A percentile compares a stretch with the other conserved stretches of the same genome.
Evolutionary conservation across 1,284 basidiomycete genomes (phyloP).

Genomic region (Moesziomyces globuligerus): DNA sequence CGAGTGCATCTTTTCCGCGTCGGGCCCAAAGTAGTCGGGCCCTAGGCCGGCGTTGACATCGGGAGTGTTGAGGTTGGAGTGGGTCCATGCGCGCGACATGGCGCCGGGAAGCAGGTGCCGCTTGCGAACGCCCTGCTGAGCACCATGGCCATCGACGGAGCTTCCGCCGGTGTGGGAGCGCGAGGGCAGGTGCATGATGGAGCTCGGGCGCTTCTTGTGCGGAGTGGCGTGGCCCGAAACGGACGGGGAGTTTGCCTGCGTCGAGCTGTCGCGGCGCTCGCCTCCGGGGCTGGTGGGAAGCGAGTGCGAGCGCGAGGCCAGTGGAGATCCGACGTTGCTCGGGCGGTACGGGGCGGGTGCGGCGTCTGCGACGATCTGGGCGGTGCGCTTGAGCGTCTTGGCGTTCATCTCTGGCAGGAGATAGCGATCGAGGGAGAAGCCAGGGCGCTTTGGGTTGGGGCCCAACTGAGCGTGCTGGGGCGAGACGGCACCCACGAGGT

Average conservation of each 20-base stretch:
- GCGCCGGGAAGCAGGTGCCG: conserved; percentile 25
- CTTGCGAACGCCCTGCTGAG: conserved; percentile 10
- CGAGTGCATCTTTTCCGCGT: conserved; percentile 41
- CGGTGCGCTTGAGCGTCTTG: conserved; percentile 64
- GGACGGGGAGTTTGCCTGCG: conserved; percentile 37
- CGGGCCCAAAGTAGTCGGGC: conserved; percentile 58
- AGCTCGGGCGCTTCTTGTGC: conserved; percentile 37
- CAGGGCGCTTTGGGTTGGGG: conserved; percentile 76
- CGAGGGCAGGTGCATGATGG: conserved; percentile 47
- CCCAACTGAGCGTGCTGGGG: conserved; percentile 70
- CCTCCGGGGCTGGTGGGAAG: conserved; percentile 32
- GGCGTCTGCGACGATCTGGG: conserved; percentile 64
- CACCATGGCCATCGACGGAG: conserved; percentile 20
- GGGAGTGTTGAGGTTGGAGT: conserved; percentile 55
- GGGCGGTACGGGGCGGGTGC: conserved; percentile 48
- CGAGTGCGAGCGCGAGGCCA: conserved; percentile 42
- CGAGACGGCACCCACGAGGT: conserved; percentile 68
- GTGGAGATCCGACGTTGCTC: conserved; percentile 33
- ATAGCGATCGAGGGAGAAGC: conserved; percentile 76
- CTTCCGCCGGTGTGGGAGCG: conserved; percentile 44
- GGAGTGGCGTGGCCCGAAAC: conserved; percentile 37
- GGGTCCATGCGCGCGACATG: conserved; percentile 44
- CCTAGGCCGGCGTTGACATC: conserved; percentile 35
- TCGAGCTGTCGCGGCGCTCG: conserved; percentile 38
- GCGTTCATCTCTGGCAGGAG: conserved; percentile 66